Conservation (phyloP, 2,329 filamentous ascomycete species). For the Ophiostoma tasmaniense region DNA sequence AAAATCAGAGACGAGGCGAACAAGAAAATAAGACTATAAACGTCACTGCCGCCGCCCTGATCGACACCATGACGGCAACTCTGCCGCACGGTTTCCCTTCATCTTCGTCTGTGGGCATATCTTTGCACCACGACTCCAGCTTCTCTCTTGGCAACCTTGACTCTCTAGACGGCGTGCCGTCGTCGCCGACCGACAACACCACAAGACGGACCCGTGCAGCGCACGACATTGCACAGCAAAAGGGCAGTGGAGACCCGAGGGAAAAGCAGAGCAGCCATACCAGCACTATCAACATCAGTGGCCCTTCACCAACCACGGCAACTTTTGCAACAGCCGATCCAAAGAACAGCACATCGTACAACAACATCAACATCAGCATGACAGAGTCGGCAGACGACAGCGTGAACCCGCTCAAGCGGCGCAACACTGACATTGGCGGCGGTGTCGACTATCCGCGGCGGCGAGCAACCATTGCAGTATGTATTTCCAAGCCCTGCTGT, state of each 20-base stretch:
- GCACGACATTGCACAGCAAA: neutral
- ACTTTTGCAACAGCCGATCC: neutral
- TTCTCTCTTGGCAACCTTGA: constrained; percentile 19
- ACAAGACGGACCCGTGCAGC: constrained; percentile 20
- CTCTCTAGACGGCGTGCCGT: constrained; percentile 27
- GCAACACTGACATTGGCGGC: constrained; percentile 48
- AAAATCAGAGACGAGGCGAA: neutral
- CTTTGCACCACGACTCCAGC: neutral
- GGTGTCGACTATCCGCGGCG: constrained; percentile 53
- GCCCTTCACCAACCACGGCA: neutral
- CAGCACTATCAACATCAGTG: neutral
- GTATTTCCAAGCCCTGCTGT: constrained; percentile 27
- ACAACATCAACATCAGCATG: neutral
- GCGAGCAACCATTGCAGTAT: constrained; percentile 57
- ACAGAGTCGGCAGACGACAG: constrained; percentile 40
- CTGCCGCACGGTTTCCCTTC: constrained; percentile 34
- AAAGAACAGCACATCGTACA: neutral
- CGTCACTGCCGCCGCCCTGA: neutral
- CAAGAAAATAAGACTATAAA: neutral
- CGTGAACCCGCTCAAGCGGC: constrained; percentile 51
- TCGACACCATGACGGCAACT: constrained; percentile 28
- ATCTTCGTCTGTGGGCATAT: constrained; percentile 5
- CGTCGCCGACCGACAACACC: constrained; percentile 31
- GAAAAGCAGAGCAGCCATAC: neutral
- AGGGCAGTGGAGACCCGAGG: neutral